These are phyloP conservation scores for Colletotrichum sp. DNA, from an alignment of 2,329 filamentous ascomycete genomes.

Conservation along the genomic window DNA sequence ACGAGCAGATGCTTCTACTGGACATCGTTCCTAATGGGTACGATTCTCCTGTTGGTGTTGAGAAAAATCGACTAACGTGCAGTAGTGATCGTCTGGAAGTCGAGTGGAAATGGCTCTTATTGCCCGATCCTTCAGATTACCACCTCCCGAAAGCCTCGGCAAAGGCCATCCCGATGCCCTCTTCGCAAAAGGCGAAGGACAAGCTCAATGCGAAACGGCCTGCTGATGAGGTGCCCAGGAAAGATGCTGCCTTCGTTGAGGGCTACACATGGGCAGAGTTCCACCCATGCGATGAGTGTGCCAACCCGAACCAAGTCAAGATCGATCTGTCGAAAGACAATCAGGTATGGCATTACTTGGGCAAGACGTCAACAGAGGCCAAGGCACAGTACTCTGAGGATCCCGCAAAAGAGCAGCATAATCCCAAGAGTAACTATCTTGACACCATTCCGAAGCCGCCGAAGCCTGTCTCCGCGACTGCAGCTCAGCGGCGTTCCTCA, in stretches of 20 bases:
- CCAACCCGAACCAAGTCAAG: conserved; percentile 67
- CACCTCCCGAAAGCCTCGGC: conserved; percentile 76
- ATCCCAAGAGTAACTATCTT: conserved; percentile 74
- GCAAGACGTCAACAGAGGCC: conserved; percentile 84
- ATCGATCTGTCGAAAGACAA: conserved; percentile 74
- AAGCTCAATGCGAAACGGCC: conserved; percentile 71
- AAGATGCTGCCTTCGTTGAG: conserved; percentile 71
- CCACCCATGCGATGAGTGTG: conserved; percentile 59
- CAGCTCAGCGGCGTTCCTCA: conserved; percentile 23
- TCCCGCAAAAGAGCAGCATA: conserved; percentile 62
- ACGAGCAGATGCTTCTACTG: conserved; percentile 78
- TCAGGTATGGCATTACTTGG: conserved; percentile 89
- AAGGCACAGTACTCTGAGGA: conserved; percentile 91
- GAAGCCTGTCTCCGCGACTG: conserved; percentile 38
- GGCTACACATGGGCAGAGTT: conserved; percentile 83
- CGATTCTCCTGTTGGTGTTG: conserved; percentile 35
- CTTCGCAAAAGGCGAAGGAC: conserved; percentile 65
- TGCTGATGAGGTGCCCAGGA: conserved; percentile 65
- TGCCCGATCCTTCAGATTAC: conserved; percentile 74
- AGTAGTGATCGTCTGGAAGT: conserved; percentile 75
- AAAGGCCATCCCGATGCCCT: conserved; percentile 74
- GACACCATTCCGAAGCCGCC: conserved; percentile 67
- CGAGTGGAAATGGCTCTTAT: conserved; percentile 82
- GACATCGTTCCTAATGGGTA: conserved; percentile 87
- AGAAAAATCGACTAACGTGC: conserved; percentile 42